These are phyloP conservation scores for Dictyophora rubrovolvata DNA, from an alignment of 768 basidiomycete genomes.

Conservation along the genomic window DNA sequence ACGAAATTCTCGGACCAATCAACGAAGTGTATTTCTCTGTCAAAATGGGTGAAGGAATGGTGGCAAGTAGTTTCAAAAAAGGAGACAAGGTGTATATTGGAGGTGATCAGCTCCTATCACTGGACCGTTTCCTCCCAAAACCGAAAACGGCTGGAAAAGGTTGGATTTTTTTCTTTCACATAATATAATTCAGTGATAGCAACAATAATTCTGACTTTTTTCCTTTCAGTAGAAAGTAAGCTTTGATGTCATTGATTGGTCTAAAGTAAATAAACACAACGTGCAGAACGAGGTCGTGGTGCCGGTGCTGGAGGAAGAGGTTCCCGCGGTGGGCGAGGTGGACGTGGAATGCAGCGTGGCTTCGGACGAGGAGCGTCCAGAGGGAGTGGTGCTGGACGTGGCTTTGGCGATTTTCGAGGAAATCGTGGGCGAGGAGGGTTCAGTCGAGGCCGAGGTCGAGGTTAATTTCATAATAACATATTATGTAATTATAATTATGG, in stretches of 20 bases:
- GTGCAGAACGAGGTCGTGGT: constrained; percentile 32
- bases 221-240: constrained; percentile 19
- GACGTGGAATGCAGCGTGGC: constrained; percentile 21
- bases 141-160: constrained; percentile 68
- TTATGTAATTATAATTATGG: constrained; percentile 16
- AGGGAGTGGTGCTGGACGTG: constrained; percentile 22
- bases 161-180: no score
- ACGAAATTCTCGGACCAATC: constrained; percentile 98
- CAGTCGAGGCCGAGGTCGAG: constrained; percentile 34
- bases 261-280: constrained; percentile 22
- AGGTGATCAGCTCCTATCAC: constrained; percentile 92
- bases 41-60: constrained; percentile 95
- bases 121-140: constrained; percentile 94
- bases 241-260: constrained; percentile 3
- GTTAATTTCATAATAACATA: constrained; percentile 15
- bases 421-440: constrained; percentile 18
- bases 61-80: constrained; percentile 90
- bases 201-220: not conserved
- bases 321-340: constrained; percentile 22
- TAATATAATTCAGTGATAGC: constrained; percentile 5
- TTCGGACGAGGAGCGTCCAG: constrained; percentile 23
- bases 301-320: constrained; percentile 20
- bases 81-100: constrained; percentile 98
- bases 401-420: constrained; percentile 12
- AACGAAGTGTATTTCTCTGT: constrained; percentile 98